Base-by-base conservation (phyloP, 139 green algal genomes). In the Marvania coccoides region DNA sequence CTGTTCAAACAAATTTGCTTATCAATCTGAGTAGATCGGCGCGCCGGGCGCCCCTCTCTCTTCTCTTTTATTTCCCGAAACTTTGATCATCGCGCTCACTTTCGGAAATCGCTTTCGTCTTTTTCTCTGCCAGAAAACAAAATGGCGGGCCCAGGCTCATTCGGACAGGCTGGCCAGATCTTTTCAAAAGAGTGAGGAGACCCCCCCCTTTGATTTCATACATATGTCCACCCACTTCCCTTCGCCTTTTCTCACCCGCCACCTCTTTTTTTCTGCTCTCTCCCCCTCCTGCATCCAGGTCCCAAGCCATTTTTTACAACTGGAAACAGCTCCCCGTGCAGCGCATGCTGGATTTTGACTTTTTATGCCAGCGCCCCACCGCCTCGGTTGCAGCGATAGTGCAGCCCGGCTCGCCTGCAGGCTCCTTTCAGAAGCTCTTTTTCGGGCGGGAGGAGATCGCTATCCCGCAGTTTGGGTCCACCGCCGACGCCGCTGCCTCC, bases 311-410 rank as follows among this genome's bases (percentile, higher is more conserved):
- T 1, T 97, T 97, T 63, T 97, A 81, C 67, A 97, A 97, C 60
- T 97, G 73, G 71, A 78, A 76, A 59, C 58, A 72, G 33, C 38
- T 63, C 14, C 67, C 73, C 3, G 72, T 91, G 53, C 91, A 97
- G 81, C 86, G 91, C 38, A 97, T 97, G 91, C 87, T 97, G 0
- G 91, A 97, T 57, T 97, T 97, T 59, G 91, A 97, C 58, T 97
- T 82, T 55, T 65, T 96, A 0, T 97, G 90, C 36, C 89, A 86
- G 12, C 76, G 88, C 5, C 45, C 40, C 5, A 94, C 82, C 3
- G 85, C 91, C 2, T 97, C 91, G 0, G 79, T 97, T 10, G 91
- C 90, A 6, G 87, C 77, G 38, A 79, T 97, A 15, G 81, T 97
- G 15, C 76, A 83, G 64, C 90, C 90, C 12, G 91, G 91, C 4